phyloP scores from a whole-genome alignment of 108 stramenopile genomes.

The Cafeteria roenbergensis region DNA sequence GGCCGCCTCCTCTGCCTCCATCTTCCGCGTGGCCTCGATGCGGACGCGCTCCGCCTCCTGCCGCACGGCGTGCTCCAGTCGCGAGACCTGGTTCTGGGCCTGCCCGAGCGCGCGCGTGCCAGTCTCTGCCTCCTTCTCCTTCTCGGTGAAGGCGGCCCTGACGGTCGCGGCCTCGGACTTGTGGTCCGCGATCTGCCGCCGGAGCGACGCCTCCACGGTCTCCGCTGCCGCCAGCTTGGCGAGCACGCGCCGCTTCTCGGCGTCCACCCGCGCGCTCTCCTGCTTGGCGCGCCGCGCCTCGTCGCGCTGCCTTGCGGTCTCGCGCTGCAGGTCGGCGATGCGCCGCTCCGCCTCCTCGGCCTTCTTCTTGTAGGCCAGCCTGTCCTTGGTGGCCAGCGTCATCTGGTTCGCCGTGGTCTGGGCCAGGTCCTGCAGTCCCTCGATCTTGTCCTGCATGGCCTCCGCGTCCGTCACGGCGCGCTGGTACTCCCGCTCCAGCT shows the following conservation, averaged over 20 bases:
- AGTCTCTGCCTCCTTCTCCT: no score
- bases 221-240: background rate
- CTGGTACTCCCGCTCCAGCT: background rate
- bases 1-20: no score
- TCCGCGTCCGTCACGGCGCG: background rate
- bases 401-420: background rate
- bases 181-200: constrained; percentile 6
- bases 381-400: background rate
- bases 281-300: constrained; percentile 30
- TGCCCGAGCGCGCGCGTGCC: no score
- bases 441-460: background rate
- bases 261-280: constrained; percentile 23
- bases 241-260: background rate
- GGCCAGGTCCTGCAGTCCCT: background rate
- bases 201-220: constrained; percentile 1
- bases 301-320: constrained; percentile 25
- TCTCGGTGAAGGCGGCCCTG: no score
- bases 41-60: no score
- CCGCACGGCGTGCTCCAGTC: no score
- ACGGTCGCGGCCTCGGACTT: background rate
- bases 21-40: no score
- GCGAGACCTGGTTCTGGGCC: no score
- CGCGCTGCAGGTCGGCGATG: background rate
- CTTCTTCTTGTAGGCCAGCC: background rate
- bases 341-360: background rate